Conservation (phyloP, 768 basidiomycete genomes). For the Pleurotus salmoneostramineus region DNA sequence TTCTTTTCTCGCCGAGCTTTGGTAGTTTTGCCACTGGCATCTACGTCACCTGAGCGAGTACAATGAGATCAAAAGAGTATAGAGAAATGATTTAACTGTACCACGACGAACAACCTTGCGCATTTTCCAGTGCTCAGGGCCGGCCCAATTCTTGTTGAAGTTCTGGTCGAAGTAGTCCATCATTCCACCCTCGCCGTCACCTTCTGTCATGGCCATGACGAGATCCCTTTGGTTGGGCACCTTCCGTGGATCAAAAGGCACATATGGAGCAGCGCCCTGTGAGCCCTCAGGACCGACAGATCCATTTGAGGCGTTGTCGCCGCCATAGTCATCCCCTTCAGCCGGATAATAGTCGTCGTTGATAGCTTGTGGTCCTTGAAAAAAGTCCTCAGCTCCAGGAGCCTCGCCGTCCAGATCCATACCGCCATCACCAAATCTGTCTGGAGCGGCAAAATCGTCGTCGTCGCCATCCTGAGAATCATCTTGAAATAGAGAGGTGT, state of each 20-base stretch:
- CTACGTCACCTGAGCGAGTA: conserved; percentile 26
- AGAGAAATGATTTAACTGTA: conserved; percentile 29
- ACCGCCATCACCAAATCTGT: conserved; percentile 20
- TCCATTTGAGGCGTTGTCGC: conserved; percentile 34
- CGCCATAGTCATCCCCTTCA: conserved; percentile 19
- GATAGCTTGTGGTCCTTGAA: conserved; percentile 24
- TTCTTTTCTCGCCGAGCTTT: conserved; percentile 68
- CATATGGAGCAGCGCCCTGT: conserved; percentile 38
- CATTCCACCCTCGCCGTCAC: conserved; percentile 47
- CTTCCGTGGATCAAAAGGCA: conserved; percentile 85
- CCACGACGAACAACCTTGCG: conserved; percentile 75
- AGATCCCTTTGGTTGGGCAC: conserved; percentile 75
- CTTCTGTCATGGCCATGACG: conserved; percentile 81
- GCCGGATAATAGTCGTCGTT: conserved; percentile 43
- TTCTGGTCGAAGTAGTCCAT: conserved; percentile 91
- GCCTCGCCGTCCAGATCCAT: conserved; percentile 39
- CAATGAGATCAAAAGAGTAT: conserved; percentile 1
- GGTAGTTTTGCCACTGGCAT: conserved; percentile 39
- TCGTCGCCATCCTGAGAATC: conserved; percentile 39
- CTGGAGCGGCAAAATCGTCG: conserved; percentile 31
- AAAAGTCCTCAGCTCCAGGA: conserved; percentile 43
- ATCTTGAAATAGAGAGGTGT: conserved; percentile 56
- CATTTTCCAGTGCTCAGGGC: conserved; percentile 98
- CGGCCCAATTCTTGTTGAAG: conserved; percentile 94
- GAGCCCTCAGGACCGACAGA: conserved; percentile 39